Conservation (phyloP, 2,329 filamentous ascomycete species). For the Aschersonia sp. region DNA sequence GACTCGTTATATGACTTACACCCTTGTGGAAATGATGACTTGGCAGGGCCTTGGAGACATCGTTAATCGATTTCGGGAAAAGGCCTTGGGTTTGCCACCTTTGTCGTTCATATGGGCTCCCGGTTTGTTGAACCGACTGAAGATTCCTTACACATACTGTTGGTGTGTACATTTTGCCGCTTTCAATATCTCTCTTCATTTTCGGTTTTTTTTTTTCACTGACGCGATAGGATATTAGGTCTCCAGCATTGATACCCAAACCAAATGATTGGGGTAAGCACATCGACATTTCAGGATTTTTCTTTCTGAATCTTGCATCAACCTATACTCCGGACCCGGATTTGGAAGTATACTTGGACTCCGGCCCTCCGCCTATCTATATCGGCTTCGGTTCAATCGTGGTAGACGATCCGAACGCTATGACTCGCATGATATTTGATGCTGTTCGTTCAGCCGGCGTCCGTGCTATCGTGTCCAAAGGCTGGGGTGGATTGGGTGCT, state of each 20-base stretch:
- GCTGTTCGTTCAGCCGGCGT: conserved; percentile 52
- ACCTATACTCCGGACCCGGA: conserved; percentile 52
- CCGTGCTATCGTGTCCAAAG: conserved; percentile 73
- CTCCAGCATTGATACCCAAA: conserved; percentile 64
- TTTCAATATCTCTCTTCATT: background rate
- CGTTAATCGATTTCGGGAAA: conserved; percentile 74
- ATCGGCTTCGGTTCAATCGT: conserved; percentile 78
- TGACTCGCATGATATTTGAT: conserved; percentile 60
- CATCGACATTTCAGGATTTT: conserved; percentile 65
- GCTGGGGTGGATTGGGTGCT: conserved; percentile 74
- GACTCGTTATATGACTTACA: conserved; percentile 73
- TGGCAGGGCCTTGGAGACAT: conserved; percentile 88
- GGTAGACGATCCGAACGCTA: conserved; percentile 56
- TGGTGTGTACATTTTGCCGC: conserved; percentile 34
- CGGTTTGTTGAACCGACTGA: conserved; percentile 59
- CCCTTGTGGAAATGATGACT: conserved; percentile 78
- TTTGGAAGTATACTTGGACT: conserved; percentile 49
- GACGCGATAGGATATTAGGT: conserved; percentile 19
- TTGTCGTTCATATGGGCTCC: conserved; percentile 74
- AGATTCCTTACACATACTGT: conserved; percentile 79
- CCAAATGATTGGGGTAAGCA: conserved; percentile 61
- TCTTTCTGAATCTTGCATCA: conserved; percentile 54
- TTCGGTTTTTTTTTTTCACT: background rate
- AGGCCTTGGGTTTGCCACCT: conserved; percentile 59
- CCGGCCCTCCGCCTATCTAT: conserved; percentile 61